Evolutionary conservation across 495 filamentous ascomycete genomes (phyloP).

Genomic region (Halenospora varia): DNA sequence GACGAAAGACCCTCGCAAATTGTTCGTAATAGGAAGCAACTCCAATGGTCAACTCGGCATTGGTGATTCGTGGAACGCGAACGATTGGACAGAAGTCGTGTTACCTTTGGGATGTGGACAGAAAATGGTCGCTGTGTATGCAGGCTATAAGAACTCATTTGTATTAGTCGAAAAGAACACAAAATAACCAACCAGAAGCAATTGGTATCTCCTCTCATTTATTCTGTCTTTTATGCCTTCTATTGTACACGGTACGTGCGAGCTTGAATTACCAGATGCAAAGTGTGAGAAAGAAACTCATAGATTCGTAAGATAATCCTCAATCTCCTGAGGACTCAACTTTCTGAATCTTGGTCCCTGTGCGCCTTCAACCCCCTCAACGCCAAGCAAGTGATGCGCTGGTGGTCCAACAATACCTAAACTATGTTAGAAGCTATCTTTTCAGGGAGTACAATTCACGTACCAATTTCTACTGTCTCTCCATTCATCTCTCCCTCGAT

Average conservation of each 20-base stretch:
- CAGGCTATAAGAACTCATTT: constrained; percentile 42
- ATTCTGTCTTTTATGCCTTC: constrained; percentile 22
- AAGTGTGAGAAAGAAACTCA: constrained; percentile 36
- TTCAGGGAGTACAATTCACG: too few relatives aligned
- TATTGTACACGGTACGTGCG: constrained; percentile 24
- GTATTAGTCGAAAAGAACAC: constrained; percentile 38
- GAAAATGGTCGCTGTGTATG: constrained; percentile 35
- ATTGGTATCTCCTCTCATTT: constrained; percentile 21
- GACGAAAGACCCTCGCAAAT: constrained; percentile 36
- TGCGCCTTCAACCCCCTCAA: constrained; percentile 86
- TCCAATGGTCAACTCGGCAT: constrained; percentile 56
- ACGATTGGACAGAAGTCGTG: constrained; percentile 30
- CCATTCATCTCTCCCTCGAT: constrained; percentile 99
- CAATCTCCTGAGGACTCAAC: constrained; percentile 94
- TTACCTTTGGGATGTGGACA: constrained; percentile 25
- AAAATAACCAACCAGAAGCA: too few relatives aligned
- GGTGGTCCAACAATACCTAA: constrained; percentile 92
- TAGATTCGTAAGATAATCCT: constrained; percentile 97
- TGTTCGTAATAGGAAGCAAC: constrained; percentile 54
- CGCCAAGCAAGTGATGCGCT: constrained; percentile 86
- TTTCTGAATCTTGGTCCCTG: constrained; percentile 92
- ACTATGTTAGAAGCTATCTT: constrained; percentile 33
- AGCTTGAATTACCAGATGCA: constrained; percentile 23
- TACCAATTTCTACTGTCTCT: constrained; percentile 97
- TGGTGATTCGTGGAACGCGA: constrained; percentile 3